Conservation (phyloP, 768 basidiomycete species). For the Suillus subluteus region DNA sequence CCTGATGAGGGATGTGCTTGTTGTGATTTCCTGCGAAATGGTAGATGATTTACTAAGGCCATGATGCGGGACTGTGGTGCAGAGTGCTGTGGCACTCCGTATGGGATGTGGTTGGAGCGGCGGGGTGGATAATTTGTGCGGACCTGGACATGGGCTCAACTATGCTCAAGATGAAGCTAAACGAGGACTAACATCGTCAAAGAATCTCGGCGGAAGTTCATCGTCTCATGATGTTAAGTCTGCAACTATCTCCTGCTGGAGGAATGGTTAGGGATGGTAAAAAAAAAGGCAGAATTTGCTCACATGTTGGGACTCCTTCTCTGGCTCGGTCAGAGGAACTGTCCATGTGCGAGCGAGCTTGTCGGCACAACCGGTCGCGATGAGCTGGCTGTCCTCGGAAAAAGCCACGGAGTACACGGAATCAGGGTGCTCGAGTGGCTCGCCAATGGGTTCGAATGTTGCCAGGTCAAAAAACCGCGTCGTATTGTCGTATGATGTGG, state of each 20-base stretch:
- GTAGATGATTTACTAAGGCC: background rate
- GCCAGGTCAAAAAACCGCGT: background rate
- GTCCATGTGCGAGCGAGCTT: background rate
- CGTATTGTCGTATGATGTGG: background rate
- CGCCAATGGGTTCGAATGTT: background rate
- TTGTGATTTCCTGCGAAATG: background rate
- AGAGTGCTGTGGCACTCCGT: background rate
- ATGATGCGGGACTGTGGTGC: background rate
- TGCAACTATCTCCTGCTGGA: background rate
- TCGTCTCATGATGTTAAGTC: background rate
- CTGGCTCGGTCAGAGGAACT: background rate
- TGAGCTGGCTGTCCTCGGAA: background rate
- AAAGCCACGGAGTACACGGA: background rate
- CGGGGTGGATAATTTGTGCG: background rate
- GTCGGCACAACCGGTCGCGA: background rate
- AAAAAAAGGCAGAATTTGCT: background rate
- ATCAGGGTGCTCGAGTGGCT: background rate
- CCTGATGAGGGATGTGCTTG: background rate
- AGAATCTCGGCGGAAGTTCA: background rate
- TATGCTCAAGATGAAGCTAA: background rate
- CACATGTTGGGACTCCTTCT: background rate
- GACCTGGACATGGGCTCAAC: background rate
- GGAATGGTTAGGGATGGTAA: background rate
- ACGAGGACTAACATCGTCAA: background rate
- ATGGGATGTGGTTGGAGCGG: background rate